Base-by-base conservation (phyloP, 78 protist species). In the Dictyostelium discoideum region DNA sequence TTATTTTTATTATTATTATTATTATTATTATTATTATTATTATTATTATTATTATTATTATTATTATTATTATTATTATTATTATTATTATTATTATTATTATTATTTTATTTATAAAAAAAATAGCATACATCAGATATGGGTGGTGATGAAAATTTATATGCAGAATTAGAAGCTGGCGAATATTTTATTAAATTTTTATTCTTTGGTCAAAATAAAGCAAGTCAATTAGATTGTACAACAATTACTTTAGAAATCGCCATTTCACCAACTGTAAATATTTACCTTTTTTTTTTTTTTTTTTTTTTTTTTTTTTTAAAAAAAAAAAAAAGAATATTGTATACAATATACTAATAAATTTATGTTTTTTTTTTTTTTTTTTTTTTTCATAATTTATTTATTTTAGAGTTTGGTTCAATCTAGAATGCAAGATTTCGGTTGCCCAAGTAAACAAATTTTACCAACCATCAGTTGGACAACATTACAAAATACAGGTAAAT, bases 131-230 rank as follows among this genome's bases (percentile, higher is more conserved):
- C 94, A 60, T 63, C 94, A 24, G 94, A 89, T 81, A 20, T 26
- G 83, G 94, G 94, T 9, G 29, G n/a, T 20, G 94, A 89, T 48
- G 94, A 89, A 69, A 54, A 22, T 42, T 63, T 89, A 16, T 81
- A 29, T 57, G 44, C 40, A 29, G 50, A 57, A 24, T 57, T 89
- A 80, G 73, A 24, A 22, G 32, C 94, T 26, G 94, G 94, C 20
- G 6, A 24, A 2, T 89, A 89, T 81, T 65, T 20, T 26, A 5
- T 89, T 24, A 78, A 85, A 80, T 67, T 89, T 5, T 46, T 89
- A n/a, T 89, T 89, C 69, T 89, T 89, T 78, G 76, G 78, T 22
- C 79, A 40, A 44, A 60, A 40, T 9, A 65, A 50, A 46, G 94
- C 76, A 11, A 50, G 16, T 0, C 32, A 48, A 29, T 80, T 89